Evolutionary conservation across 306 rosid genomes (phyloP).

Genomic region (Castanea crenata): DNA sequence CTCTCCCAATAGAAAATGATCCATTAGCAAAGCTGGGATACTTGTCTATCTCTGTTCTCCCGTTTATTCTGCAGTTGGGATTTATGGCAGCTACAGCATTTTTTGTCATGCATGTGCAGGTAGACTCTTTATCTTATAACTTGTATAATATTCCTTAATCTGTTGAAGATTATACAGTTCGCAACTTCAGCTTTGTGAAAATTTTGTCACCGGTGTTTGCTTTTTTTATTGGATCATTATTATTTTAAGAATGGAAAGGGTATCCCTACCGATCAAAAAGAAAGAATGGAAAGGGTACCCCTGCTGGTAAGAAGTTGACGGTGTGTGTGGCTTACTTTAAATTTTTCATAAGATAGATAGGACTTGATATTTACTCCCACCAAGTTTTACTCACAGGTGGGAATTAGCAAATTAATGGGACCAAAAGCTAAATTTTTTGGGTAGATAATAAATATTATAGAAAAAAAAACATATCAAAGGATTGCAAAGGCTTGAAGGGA

Average conservation of each 20-base stretch:
- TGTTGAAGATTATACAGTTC: neutral
- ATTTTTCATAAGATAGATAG: neutral
- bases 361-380: neutral
- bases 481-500: too few species aligned
- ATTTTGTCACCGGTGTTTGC: neutral
- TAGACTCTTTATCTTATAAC: conserved; percentile 27
- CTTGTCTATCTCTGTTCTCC: conserved; percentile 70
- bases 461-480: too few species aligned
- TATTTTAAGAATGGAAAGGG: neutral
- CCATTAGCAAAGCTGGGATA: conserved; percentile 40
- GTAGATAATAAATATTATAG: too few species aligned
- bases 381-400: neutral
- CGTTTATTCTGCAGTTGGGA: conserved; percentile 75
- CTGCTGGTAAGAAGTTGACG: neutral
- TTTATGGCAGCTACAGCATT: conserved; percentile 78
- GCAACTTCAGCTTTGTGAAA: neutral
- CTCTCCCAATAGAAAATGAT: conserved; percentile 33
- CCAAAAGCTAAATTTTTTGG: neutral
- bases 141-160: neutral
- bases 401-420: neutral
- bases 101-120: conserved; percentile 96
- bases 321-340: neutral
- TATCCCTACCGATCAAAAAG: neutral
- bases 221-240: neutral
- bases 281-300: too few species aligned